Evolutionary conservation across 306 rosid species (phyloP).

Genomic region (Alnus glutinosa): DNA sequence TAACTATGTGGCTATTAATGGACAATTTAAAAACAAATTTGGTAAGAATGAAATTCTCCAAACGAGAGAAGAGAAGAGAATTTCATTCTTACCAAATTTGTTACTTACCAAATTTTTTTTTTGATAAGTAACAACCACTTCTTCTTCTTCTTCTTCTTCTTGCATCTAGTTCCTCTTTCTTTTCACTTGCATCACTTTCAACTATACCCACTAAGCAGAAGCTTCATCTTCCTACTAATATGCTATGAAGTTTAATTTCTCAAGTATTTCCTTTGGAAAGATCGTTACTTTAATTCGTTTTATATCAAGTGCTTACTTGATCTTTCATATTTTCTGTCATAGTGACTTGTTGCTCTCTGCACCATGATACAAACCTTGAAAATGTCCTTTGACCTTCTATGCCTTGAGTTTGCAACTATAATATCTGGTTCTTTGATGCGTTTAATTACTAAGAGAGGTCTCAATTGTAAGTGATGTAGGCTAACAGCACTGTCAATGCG

Average conservation of each 20-base stretch:
- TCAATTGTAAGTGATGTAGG: too few species aligned
- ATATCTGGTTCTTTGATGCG: neutral
- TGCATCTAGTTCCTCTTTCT: neutral
- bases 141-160: neutral
- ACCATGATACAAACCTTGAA: too few species aligned
- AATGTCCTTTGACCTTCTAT: too few species aligned
- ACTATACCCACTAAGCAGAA: neutral
- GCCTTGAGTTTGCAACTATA: too few species aligned
- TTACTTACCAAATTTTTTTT: too few species aligned
- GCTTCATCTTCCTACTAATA: neutral
- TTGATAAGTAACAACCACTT: too few species aligned
- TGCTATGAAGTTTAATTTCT: neutral
- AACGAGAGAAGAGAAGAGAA: too few species aligned
- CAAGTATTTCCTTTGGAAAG: neutral
- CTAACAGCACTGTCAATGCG: neutral
- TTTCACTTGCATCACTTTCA: neutral
- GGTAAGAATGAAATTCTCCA: neutral
- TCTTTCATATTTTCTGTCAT: neutral
- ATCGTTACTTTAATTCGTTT: neutral
- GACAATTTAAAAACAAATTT: neutral
- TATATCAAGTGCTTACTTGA: neutral
- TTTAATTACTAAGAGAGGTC: too few species aligned
- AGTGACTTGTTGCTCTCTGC: too few species aligned
- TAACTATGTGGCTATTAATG: neutral
- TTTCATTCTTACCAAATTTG: too few species aligned